Conservation (phyloP, 2,329 filamentous ascomycete species). For the Hypoxylon sp. region DNA sequence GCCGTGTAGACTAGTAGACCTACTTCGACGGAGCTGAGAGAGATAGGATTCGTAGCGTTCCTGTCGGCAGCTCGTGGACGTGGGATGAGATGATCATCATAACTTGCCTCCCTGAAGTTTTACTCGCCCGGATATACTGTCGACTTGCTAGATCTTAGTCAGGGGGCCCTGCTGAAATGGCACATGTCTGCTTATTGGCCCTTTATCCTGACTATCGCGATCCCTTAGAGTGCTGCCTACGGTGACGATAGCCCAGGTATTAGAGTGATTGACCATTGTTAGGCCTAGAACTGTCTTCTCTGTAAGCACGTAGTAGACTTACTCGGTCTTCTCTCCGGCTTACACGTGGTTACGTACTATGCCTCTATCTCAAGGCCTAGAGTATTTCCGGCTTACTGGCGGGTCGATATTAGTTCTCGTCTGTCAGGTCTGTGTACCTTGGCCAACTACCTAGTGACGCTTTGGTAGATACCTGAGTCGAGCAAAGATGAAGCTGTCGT, state of each 20-base stretch:
- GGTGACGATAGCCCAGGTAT: too few species aligned
- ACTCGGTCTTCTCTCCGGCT: background rate
- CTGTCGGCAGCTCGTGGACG: background rate
- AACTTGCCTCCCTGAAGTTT: background rate
- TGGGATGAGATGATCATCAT: background rate
- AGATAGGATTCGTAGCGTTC: constrained; percentile 8
- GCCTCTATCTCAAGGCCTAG: too few species aligned
- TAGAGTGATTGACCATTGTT: too few species aligned
- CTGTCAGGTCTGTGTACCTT: too few species aligned
- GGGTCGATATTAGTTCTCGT: too few species aligned
- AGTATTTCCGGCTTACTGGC: too few species aligned
- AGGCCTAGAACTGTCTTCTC: background rate
- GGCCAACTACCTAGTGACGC: too few species aligned
- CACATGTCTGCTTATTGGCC: background rate
- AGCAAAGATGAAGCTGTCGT: too few species aligned
- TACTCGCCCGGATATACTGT: background rate
- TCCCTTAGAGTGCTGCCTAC: too few species aligned
- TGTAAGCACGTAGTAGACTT: too few species aligned
- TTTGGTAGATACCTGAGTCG: too few species aligned
- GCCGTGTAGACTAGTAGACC: constrained; percentile 1
- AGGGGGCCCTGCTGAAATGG: background rate
- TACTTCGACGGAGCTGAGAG: background rate
- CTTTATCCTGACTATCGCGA: background rate
- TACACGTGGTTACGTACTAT: background rate
- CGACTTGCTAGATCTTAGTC: background rate